A percentile compares a stretch with the other conserved stretches of the same genome.
These are phyloP conservation scores for Hypoxylon rickii DNA, from an alignment of 495 filamentous ascomycete species.

Conservation along the genomic window DNA sequence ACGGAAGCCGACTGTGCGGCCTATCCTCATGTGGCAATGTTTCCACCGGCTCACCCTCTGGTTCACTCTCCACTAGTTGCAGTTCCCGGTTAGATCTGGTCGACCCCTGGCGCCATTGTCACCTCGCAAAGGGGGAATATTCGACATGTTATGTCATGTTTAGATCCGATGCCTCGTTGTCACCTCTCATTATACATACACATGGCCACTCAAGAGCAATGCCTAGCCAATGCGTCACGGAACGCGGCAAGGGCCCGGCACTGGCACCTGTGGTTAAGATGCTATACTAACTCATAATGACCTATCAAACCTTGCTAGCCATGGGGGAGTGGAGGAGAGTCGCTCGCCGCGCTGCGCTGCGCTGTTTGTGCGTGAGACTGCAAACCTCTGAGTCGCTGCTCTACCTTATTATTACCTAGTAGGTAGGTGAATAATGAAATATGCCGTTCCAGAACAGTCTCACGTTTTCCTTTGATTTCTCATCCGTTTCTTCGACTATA, in stretches of 20 bases:
- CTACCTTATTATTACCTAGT: neutral
- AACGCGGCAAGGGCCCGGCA: constrained; percentile 14
- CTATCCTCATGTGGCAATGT: constrained; percentile 10
- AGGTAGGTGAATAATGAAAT: constrained; percentile 1
- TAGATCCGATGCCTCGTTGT: constrained; percentile 10
- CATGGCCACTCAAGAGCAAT: constrained; percentile 4
- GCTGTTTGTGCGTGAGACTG: constrained; percentile 30
- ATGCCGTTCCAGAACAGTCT: constrained; percentile 22
- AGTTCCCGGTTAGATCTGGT: constrained; percentile 17
- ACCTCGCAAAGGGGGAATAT: neutral
- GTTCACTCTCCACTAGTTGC: constrained; percentile 6
- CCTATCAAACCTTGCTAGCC: constrained; percentile 22
- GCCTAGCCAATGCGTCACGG: constrained; percentile 14
- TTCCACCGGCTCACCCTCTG: constrained; percentile 20
- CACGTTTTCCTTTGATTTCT: constrained; percentile 1
- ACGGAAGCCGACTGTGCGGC: constrained; percentile 18
- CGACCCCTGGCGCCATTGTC: constrained; percentile 13
- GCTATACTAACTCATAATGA: constrained; percentile 9
- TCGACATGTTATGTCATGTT: constrained; percentile 24
- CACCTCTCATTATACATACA: constrained; percentile 15
- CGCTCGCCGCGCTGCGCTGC: too few relatives aligned
- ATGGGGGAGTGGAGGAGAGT: constrained; percentile 13
- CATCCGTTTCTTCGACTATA: constrained; percentile 9
- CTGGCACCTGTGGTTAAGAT: neutral
- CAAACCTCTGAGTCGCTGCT: constrained; percentile 4